Evolutionary conservation across 2,329 filamentous ascomycete genomes (phyloP), one percentile per base, ranked within the genome.

Genomic region (Cladosporium oxysporum): DNA sequence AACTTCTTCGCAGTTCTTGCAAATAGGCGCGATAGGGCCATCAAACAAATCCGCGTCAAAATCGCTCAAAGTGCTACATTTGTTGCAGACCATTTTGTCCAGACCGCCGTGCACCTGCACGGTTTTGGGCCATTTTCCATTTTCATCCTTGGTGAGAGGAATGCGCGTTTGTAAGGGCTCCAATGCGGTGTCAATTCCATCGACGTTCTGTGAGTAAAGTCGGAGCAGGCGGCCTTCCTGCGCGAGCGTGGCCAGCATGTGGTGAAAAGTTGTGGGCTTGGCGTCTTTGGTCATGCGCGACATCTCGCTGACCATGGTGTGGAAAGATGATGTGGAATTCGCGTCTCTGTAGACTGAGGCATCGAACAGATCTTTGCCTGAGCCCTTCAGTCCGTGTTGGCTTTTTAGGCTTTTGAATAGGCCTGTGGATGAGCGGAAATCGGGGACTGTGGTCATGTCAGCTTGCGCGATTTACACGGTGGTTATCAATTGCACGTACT

Each of bases 311-410:
- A 99, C 92, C 94, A 99, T 98, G 76, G 91, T 89, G 79, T 99
- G 95, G 77, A 99, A 99, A 12, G 91, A 92, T 28, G 91, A 89
- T 0, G 94, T 98, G 14, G 93, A 91, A 26, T 87, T 85, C 76
- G 96, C 90, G 81, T 97, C 91, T 78, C 92, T 93, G 82, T 99
- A 99, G 63, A 99, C 95, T 8, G 94, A 96, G 62, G 95, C 95
- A 80, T 99, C 95, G 76, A 99, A 99, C 0, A 99, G 85, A 71
- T 97, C 90, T 79, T 98, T 97, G 62, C 95, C 95, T 0, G 95
- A 97, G 26, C 91, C 88, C 77, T 96, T 97, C 68, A 97, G 84
- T 71, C 95, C 96, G 79, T 97, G 92, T 75, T 97, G 90, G 68
- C 87, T 90, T 70, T 91, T 90, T 29, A 97, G 84, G 21, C 90